phyloP scores from a whole-genome alignment of 2,329 filamentous ascomycete species.

The Claviceps sp. region DNA sequence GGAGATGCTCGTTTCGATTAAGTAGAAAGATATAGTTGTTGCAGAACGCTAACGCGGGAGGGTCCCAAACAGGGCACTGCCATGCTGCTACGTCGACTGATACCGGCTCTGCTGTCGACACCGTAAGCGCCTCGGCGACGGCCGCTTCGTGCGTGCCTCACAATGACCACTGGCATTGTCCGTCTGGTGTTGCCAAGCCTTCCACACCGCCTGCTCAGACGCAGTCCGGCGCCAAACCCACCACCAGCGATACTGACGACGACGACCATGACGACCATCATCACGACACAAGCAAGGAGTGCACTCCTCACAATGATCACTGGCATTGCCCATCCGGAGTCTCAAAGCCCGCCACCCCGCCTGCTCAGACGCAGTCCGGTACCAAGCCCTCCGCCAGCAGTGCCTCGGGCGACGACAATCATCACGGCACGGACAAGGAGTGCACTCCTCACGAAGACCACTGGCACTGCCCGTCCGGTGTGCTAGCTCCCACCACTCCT shows the following conservation, averaged over 20 bases:
- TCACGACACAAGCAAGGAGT: background rate
- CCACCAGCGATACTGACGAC: background rate
- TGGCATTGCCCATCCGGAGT: conserved; percentile 8
- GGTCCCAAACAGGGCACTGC: conserved; percentile 7
- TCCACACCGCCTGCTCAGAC: conserved; percentile 6
- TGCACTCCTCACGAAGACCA: conserved; percentile 7
- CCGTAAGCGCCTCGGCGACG: conserved; percentile 1
- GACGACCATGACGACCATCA: background rate
- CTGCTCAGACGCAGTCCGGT: conserved; percentile 2
- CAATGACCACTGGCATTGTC: conserved; percentile 9
- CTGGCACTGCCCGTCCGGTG: conserved; percentile 11
- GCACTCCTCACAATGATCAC: conserved; percentile 7
- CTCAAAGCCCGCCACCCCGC: conserved; percentile 6
- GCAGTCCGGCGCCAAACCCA: background rate
- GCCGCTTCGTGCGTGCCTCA: conserved; percentile 5
- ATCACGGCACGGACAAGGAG: conserved; percentile 3
- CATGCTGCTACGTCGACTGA: conserved; percentile 2
- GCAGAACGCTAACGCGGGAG: background rate
- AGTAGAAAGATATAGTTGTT: background rate
- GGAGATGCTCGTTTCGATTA: too few relatives aligned
- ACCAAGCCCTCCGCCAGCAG: background rate
- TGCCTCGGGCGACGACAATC: background rate
- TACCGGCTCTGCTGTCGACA: background rate
- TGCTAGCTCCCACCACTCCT: conserved; percentile 2
- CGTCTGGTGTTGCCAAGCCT: conserved; percentile 5